Conservation (phyloP, 75 land plant genomes). For the Cryptomeria japonica region DNA sequence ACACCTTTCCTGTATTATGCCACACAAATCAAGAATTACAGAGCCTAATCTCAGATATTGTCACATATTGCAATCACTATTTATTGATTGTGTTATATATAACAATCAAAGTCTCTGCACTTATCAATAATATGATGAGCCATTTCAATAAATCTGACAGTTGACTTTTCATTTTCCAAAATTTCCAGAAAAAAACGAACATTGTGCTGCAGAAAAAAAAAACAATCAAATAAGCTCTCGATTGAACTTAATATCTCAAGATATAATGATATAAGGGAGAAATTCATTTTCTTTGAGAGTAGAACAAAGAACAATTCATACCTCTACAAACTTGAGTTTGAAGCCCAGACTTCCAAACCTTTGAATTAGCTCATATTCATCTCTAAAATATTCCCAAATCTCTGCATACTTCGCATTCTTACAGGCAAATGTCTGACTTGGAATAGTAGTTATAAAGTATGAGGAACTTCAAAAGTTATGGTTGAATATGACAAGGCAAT, state of each 20-base stretch:
- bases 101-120: conserved; percentile 62
- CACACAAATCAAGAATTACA: not conserved
- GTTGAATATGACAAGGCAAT: not conserved
- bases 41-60: not conserved
- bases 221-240: not conserved
- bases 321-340: conserved; percentile 87
- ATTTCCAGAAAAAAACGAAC: conserved; percentile 79
- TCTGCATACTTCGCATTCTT: conserved; percentile 85
- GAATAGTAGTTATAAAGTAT: not conserved
- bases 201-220: conserved; percentile 65
- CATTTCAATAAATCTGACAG: conserved; percentile 78
- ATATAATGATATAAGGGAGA: not conserved
- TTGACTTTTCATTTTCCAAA: conserved; percentile 72
- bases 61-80: conserved; percentile 7
- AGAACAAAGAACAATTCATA: conserved; percentile 18
- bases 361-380: conserved; percentile 77
- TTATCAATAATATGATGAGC: conserved; percentile 74
- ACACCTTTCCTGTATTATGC: not conserved
- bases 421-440: conserved; percentile 95
- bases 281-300: conserved; percentile 14
- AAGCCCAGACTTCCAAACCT: conserved; percentile 83
- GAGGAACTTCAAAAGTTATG: not conserved
- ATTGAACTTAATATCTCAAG: not conserved
- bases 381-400: conserved; percentile 77
- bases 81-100: conserved; percentile 56